Evolutionary conservation across 2,329 filamentous ascomycete species (phyloP).

Genomic region (Rutstroemia sydowiana): DNA sequence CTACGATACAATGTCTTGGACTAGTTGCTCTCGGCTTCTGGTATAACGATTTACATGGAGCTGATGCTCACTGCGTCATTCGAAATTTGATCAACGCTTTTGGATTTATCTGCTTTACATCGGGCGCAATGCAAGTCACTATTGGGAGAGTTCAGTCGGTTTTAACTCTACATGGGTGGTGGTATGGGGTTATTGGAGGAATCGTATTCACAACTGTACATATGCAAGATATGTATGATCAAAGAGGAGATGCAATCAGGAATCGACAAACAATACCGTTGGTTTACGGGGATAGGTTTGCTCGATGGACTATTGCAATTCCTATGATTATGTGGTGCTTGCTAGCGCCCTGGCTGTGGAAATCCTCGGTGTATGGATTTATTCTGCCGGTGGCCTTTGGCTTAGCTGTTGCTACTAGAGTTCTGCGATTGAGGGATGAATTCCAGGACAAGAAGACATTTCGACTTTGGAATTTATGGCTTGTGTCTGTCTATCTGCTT

Average conservation of each 20-base stretch:
- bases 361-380: background rate
- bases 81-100: constrained; percentile 10
- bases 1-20: constrained; percentile 24
- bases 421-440: background rate
- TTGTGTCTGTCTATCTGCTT: constrained; percentile 5
- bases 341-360: constrained; percentile 9
- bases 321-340: constrained; percentile 13
- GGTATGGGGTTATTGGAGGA: constrained; percentile 2
- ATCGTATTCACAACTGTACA: constrained; percentile 22
- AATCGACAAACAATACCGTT: constrained; percentile 23
- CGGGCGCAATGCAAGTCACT: constrained; percentile 19
- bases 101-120: constrained; percentile 19
- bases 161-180: background rate
- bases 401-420: background rate
- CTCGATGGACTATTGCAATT: constrained; percentile 21
- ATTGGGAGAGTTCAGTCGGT: background rate
- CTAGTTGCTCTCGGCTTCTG: constrained; percentile 4
- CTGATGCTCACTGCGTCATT: constrained; percentile 1
- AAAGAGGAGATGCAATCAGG: constrained; percentile 20
- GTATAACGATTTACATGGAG: constrained; percentile 11
- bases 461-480: constrained; percentile 12
- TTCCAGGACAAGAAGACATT: constrained; percentile 6
- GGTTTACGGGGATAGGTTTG: constrained; percentile 15
- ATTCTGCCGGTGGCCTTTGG: background rate
- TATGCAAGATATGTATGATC: constrained; percentile 28